These are phyloP conservation scores for Recurvomyces mirabilis DNA, from an alignment of 495 filamentous ascomycete genomes.

Conservation along the genomic window DNA sequence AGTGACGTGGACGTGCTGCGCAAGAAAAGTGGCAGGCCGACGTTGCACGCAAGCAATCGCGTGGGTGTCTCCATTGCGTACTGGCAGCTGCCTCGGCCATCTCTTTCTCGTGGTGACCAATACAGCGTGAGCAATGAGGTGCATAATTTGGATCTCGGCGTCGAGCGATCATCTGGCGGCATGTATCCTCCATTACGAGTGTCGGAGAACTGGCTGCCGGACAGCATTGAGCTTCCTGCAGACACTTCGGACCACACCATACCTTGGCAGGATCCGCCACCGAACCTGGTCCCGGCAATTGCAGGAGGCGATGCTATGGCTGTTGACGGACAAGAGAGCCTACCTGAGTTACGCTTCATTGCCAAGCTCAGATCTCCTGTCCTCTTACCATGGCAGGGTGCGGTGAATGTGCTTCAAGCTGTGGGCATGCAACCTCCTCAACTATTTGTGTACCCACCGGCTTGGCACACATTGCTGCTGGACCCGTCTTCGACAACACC, in stretches of 20 bases:
- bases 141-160: slow-evolving; percentile 48
- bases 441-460: neutral
- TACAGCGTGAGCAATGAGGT: slow-evolving; percentile 12
- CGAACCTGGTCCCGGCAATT: slow-evolving; percentile 30
- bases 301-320: slow-evolving; percentile 34
- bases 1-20: slow-evolving; percentile 45
- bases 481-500: neutral
- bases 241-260: slow-evolving; percentile 34
- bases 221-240: slow-evolving; percentile 35
- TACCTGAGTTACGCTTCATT: slow-evolving; percentile 69
- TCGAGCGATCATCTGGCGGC: slow-evolving; percentile 40
- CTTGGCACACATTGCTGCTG: slow-evolving; percentile 12
- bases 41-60: slow-evolving; percentile 60
- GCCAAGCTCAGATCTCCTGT: slow-evolving; percentile 78
- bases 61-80: slow-evolving; percentile 76
- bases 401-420: slow-evolving; percentile 53
- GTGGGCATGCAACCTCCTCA: slow-evolving; percentile 44
- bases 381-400: slow-evolving; percentile 56
- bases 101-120: neutral
- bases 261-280: slow-evolving; percentile 55
- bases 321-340: slow-evolving; percentile 39
- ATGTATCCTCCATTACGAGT: slow-evolving; percentile 50
- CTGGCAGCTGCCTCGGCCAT: slow-evolving; percentile 47
- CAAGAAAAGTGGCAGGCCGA: slow-evolving; percentile 60
- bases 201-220: slow-evolving; percentile 56